A percentile compares a stretch with the other conserved stretches of the same genome.
Evolutionary conservation across 2,329 filamentous ascomycete species (phyloP).

Genomic region (Penicillium sp.): DNA sequence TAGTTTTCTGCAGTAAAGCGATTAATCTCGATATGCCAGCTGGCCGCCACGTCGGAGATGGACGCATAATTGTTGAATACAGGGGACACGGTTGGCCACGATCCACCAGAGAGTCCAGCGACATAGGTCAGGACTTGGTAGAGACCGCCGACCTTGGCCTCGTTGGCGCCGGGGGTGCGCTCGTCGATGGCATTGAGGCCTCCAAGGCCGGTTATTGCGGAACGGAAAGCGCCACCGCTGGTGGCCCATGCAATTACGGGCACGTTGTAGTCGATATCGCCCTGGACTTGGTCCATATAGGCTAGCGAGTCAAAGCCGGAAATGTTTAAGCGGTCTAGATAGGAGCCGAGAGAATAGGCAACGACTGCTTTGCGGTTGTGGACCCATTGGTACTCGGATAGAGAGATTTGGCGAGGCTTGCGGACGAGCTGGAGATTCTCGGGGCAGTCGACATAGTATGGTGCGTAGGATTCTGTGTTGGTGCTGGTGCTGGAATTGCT

Average conservation of each 20-base stretch:
- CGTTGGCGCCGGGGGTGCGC: not conserved
- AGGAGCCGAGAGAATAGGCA: not conserved
- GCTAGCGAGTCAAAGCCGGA: not conserved
- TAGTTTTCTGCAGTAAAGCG: not conserved
- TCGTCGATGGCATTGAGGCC: not conserved
- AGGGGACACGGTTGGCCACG: not conserved
- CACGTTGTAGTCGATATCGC: not conserved
- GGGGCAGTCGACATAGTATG: not conserved
- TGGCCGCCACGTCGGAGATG: not conserved
- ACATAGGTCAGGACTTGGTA: not conserved
- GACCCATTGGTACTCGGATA: conserved; percentile 16
- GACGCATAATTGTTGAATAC: not conserved
- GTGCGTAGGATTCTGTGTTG: not conserved
- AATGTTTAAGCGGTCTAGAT: not conserved
- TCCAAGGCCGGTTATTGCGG: not conserved
- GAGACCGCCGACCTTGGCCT: not conserved
- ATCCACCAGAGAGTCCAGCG: not conserved
- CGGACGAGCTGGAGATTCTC: not conserved
- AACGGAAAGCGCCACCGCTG: not conserved
- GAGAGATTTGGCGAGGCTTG: not conserved
- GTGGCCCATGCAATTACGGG: not conserved
- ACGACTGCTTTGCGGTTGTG: not conserved
- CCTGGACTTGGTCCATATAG: not conserved
- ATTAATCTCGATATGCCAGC: not conserved
- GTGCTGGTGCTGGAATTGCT: not conserved